Evolutionary conservation across 768 basidiomycete species (phyloP).

Genomic region (Podaxis carcinomalis): DNA sequence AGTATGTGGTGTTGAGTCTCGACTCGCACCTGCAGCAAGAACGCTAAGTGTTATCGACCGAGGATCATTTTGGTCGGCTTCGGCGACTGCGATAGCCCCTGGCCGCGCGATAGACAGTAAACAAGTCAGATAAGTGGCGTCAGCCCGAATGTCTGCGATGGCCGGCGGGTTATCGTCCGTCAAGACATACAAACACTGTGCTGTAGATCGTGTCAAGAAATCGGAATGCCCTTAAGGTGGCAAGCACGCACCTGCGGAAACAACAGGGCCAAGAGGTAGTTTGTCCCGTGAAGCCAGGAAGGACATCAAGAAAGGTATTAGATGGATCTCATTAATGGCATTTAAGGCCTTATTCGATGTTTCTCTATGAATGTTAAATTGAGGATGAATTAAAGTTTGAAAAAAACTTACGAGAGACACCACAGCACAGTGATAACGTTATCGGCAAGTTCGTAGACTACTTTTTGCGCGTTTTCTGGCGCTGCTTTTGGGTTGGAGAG

Average conservation of each 20-base stretch:
- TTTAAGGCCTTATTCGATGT: slow-evolving; percentile 90
- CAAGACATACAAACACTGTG: slow-evolving; percentile 89
- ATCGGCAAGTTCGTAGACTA: slow-evolving; percentile 86
- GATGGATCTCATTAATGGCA: slow-evolving; percentile 76
- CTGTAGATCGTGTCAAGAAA: slow-evolving; percentile 31
- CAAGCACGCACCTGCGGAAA: slow-evolving; percentile 65
- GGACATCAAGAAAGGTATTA: slow-evolving; percentile 86
- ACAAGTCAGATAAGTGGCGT: slow-evolving; percentile 58
- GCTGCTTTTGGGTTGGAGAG: slow-evolving; percentile 56
- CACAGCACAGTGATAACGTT: slow-evolving; percentile 90
- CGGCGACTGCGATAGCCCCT: slow-evolving; percentile 27
- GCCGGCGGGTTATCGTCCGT: slow-evolving; percentile 87
- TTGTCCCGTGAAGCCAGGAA: slow-evolving; percentile 71
- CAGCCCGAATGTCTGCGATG: slow-evolving; percentile 56
- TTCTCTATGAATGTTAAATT: slow-evolving; percentile 52
- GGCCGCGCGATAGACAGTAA: slow-evolving; percentile 58
- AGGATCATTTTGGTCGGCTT: slow-evolving; percentile 45
- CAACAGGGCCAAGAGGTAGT: slow-evolving; percentile 67
- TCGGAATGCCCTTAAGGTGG: background rate
- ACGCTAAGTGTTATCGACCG: slow-evolving; percentile 53
- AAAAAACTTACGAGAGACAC: slow-evolving; percentile 82
- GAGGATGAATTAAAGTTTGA: background rate
- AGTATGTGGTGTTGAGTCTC: background rate
- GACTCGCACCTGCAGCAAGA: slow-evolving; percentile 56
- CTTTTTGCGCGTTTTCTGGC: slow-evolving; percentile 65